Conservation (phyloP, 2,329 filamentous ascomycete species). For the Penicillium sp. region DNA sequence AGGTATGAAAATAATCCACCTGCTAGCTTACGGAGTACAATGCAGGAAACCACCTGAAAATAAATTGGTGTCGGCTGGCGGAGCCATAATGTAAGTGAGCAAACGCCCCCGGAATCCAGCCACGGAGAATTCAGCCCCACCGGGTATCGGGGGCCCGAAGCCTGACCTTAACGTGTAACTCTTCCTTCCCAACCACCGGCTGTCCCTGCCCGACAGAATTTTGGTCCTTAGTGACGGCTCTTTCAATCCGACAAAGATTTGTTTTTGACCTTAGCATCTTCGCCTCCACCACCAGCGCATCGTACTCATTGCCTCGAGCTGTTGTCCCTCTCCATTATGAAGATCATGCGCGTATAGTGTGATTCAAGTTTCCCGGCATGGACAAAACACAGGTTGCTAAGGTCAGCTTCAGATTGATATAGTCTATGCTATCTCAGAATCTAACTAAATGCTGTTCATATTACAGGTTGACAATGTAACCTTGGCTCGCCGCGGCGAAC, state of each 20-base stretch:
- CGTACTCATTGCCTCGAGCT: not conserved
- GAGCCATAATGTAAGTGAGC: not conserved
- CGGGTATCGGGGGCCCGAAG: conserved; percentile 2
- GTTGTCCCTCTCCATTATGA: conserved; percentile 29
- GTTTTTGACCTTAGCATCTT: not conserved
- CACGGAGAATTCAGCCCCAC: conserved; percentile 1
- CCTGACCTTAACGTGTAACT: conserved; percentile 11
- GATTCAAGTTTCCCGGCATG: conserved; percentile 37
- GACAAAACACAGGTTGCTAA: conserved; percentile 48
- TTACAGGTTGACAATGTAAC: conserved; percentile 57
- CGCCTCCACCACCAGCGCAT: not conserved
- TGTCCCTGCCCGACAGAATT: not conserved
- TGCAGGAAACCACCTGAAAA: no score
- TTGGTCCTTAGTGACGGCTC: not conserved
- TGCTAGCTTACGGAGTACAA: no score
- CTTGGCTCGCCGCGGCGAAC: conserved; percentile 58
- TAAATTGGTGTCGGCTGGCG: not conserved
- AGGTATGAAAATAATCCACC: no score
- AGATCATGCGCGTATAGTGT: conserved; percentile 33
- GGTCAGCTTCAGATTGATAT: conserved; percentile 27
- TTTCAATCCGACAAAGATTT: not conserved
- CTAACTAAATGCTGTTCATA: not conserved
- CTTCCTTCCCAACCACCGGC: conserved; percentile 2
- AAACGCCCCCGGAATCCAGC: not conserved
- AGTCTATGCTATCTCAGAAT: not conserved